Conservation (phyloP, 1,139 yeast genomes). For the Kluyveromyces sp. region DNA sequence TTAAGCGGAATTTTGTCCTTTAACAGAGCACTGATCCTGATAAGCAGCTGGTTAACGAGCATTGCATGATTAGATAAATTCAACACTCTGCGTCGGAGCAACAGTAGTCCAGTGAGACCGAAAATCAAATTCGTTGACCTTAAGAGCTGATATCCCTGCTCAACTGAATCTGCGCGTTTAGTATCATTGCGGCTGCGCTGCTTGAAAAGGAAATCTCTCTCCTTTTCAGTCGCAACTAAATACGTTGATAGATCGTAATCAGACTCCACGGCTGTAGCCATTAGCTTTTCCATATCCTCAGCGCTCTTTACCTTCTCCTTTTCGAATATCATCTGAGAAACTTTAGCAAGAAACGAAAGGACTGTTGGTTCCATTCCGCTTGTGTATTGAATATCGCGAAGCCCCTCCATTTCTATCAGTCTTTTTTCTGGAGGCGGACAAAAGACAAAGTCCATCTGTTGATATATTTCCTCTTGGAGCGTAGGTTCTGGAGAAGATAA, state of each 20-base stretch:
- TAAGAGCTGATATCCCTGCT: constrained; percentile 35
- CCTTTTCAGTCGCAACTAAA: constrained; percentile 9
- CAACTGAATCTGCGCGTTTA: neutral
- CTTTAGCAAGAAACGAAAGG: constrained; percentile 8
- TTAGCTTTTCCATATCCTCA: constrained; percentile 1
- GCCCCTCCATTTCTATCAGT: constrained; percentile 1
- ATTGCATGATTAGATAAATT: constrained; percentile 41
- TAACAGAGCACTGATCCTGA: constrained; percentile 35
- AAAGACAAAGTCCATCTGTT: constrained; percentile 9
- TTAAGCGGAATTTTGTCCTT: constrained; percentile 36
- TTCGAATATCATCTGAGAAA: constrained; percentile 9
- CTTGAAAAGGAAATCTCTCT: constrained; percentile 9
- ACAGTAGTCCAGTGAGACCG: constrained; percentile 48
- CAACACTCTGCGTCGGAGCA: constrained; percentile 50
- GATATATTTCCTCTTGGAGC: constrained; percentile 1
- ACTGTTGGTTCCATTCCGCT: constrained; percentile 10
- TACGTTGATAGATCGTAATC: constrained; percentile 12
- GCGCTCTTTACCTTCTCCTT: constrained; percentile 2
- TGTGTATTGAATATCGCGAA: constrained; percentile 10
- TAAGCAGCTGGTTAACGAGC: constrained; percentile 37
- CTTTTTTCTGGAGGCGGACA: constrained; percentile 1
- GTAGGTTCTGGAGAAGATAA: constrained; percentile 11
- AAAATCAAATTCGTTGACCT: constrained; percentile 50
- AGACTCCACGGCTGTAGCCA: constrained; percentile 10
- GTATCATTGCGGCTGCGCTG: neutral